These are phyloP conservation scores for Penicillium sp. DNA, from an alignment of 2,329 filamentous ascomycete species.

Conservation along the genomic window DNA sequence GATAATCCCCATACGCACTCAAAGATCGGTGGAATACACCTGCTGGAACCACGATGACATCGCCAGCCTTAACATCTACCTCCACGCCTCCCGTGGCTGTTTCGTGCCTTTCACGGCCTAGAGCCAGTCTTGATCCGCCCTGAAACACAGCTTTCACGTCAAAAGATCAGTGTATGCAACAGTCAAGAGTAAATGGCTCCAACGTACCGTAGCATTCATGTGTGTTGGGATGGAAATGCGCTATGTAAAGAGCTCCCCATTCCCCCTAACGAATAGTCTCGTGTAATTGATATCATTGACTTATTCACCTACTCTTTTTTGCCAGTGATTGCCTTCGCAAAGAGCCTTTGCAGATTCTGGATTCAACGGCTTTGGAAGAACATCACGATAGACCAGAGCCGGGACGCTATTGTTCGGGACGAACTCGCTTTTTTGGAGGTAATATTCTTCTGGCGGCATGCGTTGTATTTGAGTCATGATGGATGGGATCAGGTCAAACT, in stretches of 20 bases:
- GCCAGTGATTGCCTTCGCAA: neutral
- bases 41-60: slow-evolving; percentile 6
- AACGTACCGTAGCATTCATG: neutral
- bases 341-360: neutral
- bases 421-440: neutral
- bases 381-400: neutral
- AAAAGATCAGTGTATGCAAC: neutral
- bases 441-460: neutral
- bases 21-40: slow-evolving; percentile 5
- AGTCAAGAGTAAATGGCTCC: neutral
- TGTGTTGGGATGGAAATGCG: neutral
- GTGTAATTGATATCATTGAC: neutral
- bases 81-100: slow-evolving; percentile 3
- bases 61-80: slow-evolving; percentile 3
- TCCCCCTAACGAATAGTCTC: neutral
- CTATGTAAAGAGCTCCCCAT: neutral
- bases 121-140: neutral
- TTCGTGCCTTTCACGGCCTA: slow-evolving; percentile 1
- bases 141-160: neutral
- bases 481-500: too few species aligned
- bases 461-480: neutral
- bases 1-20: neutral
- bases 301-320: neutral
- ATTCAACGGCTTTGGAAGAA: neutral
- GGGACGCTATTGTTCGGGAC: neutral